Base-by-base conservation (phyloP, 2,329 filamentous ascomycete genomes). In the Exophiala viscosa region DNA sequence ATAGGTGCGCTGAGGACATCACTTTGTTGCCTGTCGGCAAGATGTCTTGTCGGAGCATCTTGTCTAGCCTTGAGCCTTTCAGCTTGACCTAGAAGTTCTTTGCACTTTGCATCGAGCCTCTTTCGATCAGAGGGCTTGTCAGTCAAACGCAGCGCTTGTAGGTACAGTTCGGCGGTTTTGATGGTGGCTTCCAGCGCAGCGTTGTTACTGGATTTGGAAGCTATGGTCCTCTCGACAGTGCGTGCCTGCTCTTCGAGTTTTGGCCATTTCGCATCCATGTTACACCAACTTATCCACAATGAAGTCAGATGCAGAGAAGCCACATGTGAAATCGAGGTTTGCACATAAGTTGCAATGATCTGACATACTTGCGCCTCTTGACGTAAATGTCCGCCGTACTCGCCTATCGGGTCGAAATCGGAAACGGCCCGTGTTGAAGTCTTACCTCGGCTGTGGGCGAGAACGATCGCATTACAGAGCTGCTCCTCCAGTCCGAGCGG, bases 111-210 rank as follows among this genome's bases (percentile, higher is more conserved):
- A 59, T 84, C 82, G 45, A 95, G 72, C n/a, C 81, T 78, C 38
- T 75, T 72, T 61, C 83, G 88, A 51, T 95, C 86, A 3, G 71
- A 68, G n/a, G 81, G 71, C 46, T 72, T 76, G n/a, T 75, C 69
- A 5, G 85, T 79, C 54, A 87, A 74, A 54, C 76, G 77, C 48
- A 88, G 74, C 2, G 88, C 88, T 64, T 82, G 81, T 83, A 96
- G 88, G 62, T 93, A 91, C 45, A 87, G 74, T 67, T 96, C 90
- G 17, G 85, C 87, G 3, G 87, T 88, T 59, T 79, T 75, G 65
- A 96, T 89, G 45, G 89, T 85, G 67, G 88, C 80, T 46, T 84
- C 75, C 50, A 96, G 77, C 39, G 89, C 90, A 61, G 84, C 83
- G 44, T 60, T 79, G 72, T 60, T 81, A 78, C 43, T 45, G 40